Evolutionary conservation across 768 basidiomycete species (phyloP).

Genomic region (Austroboletus eburneus): DNA sequence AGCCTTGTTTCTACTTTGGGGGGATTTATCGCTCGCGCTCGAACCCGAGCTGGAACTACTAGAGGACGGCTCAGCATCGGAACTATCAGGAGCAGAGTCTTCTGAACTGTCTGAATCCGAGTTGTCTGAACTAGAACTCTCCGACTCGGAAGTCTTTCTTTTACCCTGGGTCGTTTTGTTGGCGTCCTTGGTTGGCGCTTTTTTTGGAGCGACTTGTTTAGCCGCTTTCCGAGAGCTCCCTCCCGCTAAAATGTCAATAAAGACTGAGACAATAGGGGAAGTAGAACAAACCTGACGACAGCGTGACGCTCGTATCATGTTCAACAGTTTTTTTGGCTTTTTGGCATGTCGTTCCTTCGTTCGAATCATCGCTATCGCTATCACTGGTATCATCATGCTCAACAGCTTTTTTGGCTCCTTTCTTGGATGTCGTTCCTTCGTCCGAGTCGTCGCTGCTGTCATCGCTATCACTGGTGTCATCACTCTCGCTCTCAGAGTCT

Average conservation of each 20-base stretch:
- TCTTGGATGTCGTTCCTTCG: background rate
- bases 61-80: constrained; percentile 16
- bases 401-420: constrained; percentile 5
- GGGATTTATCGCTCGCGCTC: background rate
- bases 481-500: constrained; percentile 16
- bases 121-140: constrained; percentile 13
- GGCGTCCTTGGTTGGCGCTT: constrained; percentile 1
- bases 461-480: constrained; percentile 10
- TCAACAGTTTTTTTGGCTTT: too few relatives aligned
- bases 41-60: constrained; percentile 15
- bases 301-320: constrained; percentile 39
- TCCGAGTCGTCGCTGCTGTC: constrained; percentile 4
- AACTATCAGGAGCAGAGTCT: constrained; percentile 8
- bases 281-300: constrained; percentile 31
- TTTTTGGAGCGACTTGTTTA: background rate
- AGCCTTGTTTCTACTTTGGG: constrained; percentile 2
- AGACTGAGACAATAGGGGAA: background rate
- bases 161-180: background rate
- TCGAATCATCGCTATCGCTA: too few relatives aligned
- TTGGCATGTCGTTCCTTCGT: too few relatives aligned
- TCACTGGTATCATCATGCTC: too few relatives aligned
- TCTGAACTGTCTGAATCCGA: constrained; percentile 16
- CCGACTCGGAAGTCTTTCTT: constrained; percentile 4
- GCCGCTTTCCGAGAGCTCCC: constrained; percentile 3
- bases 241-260: constrained; percentile 8